phyloP scores from a whole-genome alignment of 345 rosid genomes.

The Pugionium cornutum region DNA sequence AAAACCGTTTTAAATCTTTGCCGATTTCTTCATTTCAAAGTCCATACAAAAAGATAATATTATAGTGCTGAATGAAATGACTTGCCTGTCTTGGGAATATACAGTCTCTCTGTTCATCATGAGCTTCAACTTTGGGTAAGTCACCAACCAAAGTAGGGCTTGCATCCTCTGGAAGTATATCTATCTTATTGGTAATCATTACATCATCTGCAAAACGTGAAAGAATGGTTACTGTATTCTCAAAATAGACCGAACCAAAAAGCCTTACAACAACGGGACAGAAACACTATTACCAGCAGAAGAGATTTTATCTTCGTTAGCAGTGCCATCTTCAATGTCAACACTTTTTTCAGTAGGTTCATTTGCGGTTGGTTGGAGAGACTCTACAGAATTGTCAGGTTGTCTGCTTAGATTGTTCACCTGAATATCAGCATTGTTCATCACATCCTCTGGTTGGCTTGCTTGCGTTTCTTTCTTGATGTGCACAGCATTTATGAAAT shows the following conservation, averaged over 20 bases:
- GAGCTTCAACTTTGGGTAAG: slow-evolving; percentile 28
- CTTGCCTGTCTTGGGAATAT: slow-evolving; percentile 33
- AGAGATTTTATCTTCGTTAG: slow-evolving; percentile 25
- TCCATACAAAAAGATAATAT: neutral
- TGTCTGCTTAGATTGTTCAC: slow-evolving; percentile 42
- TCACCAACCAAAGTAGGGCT: slow-evolving; percentile 31
- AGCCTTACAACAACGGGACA: slow-evolving; percentile 16
- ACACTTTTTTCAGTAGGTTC: slow-evolving; percentile 36
- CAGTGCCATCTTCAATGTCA: slow-evolving; percentile 44
- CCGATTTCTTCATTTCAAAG: slow-evolving; percentile 10
- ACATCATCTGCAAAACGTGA: slow-evolving; percentile 46
- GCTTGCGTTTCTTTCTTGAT: slow-evolving; percentile 48
- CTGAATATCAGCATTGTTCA: slow-evolving; percentile 36
- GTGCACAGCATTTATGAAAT: slow-evolving; percentile 42
- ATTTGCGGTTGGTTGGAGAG: slow-evolving; percentile 33
- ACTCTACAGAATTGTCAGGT: slow-evolving; percentile 31
- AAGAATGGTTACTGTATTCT: slow-evolving; percentile 8
- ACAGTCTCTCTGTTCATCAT: slow-evolving; percentile 26
- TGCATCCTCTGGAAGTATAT: slow-evolving; percentile 39
- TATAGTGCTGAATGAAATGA: slow-evolving; percentile 15
- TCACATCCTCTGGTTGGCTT: slow-evolving; percentile 39
- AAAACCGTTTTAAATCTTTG: slow-evolving; percentile 11
- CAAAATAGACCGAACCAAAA: slow-evolving; percentile 25
- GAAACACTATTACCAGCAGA: slow-evolving; percentile 40
- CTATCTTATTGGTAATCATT: slow-evolving; percentile 41